phyloP scores from a whole-genome alignment of 768 basidiomycete genomes.

The Leccinum subgranulosum region DNA sequence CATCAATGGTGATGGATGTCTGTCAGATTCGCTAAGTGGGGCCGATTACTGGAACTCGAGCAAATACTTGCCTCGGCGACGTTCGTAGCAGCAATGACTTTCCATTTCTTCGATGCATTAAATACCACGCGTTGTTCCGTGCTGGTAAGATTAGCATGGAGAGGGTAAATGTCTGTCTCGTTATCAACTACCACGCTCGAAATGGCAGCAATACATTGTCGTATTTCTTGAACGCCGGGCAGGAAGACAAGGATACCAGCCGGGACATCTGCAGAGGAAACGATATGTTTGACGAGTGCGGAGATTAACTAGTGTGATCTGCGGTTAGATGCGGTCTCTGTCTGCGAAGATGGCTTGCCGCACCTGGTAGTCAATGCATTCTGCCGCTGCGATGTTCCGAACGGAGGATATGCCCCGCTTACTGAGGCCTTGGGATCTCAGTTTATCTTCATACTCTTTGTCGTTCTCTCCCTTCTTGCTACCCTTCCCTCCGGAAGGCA shows the following conservation, averaged over 20 bases:
- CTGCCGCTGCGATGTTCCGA: slow-evolving; percentile 56
- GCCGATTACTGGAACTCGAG: no score
- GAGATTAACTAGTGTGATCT: slow-evolving; percentile 54
- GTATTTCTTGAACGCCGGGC: slow-evolving; percentile 87
- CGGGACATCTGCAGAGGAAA: slow-evolving; percentile 38
- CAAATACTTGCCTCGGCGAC: slow-evolving; percentile 69
- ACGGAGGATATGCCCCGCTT: slow-evolving; percentile 50
- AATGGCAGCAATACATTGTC: slow-evolving; percentile 67
- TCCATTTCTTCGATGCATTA: slow-evolving; percentile 58
- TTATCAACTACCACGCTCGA: slow-evolving; percentile 29
- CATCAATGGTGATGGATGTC: slow-evolving; percentile 91
- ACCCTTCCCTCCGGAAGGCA: slow-evolving; percentile 41
- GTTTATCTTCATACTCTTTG: slow-evolving; percentile 46
- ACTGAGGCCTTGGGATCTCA: slow-evolving; percentile 52
- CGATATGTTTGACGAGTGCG: slow-evolving; percentile 60
- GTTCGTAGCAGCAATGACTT: slow-evolving; percentile 87
- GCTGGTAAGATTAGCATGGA: slow-evolving; percentile 86
- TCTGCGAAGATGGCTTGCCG: slow-evolving; percentile 2
- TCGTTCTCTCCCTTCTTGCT: slow-evolving; percentile 23
- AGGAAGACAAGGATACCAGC: slow-evolving; percentile 86
- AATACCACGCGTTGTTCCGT: slow-evolving; percentile 85
- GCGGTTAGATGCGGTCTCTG: background rate
- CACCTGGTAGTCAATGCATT: slow-evolving; percentile 74
- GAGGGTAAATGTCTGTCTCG: slow-evolving; percentile 59
- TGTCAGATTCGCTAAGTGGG: slow-evolving; percentile 26